phyloP scores from a whole-genome alignment of 2,329 filamentous ascomycete species.

The Colletotrichum lini region DNA sequence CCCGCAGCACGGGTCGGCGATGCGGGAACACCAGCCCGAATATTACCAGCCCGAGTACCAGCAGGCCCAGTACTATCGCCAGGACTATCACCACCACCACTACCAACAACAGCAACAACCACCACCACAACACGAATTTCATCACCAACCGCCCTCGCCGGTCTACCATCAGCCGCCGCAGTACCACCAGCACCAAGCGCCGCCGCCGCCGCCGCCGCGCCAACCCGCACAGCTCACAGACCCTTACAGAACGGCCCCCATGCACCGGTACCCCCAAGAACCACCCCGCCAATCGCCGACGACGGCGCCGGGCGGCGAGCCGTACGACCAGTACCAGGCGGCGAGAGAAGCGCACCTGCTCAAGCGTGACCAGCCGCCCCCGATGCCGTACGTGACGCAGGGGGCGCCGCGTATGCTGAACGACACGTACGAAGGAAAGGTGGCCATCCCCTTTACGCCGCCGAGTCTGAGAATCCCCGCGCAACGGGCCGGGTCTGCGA shows the following conservation, averaged over 20 bases:
- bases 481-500: constrained; percentile 20
- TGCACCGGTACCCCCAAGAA: constrained; percentile 21
- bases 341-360: constrained; percentile 33
- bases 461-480: constrained; percentile 30
- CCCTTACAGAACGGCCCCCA: constrained; percentile 29
- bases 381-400: constrained; percentile 15
- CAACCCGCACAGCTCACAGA: constrained; percentile 26
- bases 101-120: not conserved
- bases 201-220: constrained; percentile 43
- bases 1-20: constrained; percentile 25
- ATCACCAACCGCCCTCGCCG: constrained; percentile 44
- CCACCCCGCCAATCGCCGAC: constrained; percentile 16
- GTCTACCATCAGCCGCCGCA: constrained; percentile 43
- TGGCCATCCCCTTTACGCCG: constrained; percentile 40
- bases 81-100: constrained; percentile 23
- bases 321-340: constrained; percentile 29
- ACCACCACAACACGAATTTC: constrained; percentile 31
- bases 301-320: not conserved
- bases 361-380: constrained; percentile 31
- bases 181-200: constrained; percentile 42
- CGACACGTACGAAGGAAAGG: constrained; percentile 40
- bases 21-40: constrained; percentile 26
- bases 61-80: constrained; percentile 6
- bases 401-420: constrained; percentile 31
- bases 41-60: constrained; percentile 38